Base-by-base conservation (phyloP, 768 basidiomycete species). In the Boletus vinaceobasis region DNA sequence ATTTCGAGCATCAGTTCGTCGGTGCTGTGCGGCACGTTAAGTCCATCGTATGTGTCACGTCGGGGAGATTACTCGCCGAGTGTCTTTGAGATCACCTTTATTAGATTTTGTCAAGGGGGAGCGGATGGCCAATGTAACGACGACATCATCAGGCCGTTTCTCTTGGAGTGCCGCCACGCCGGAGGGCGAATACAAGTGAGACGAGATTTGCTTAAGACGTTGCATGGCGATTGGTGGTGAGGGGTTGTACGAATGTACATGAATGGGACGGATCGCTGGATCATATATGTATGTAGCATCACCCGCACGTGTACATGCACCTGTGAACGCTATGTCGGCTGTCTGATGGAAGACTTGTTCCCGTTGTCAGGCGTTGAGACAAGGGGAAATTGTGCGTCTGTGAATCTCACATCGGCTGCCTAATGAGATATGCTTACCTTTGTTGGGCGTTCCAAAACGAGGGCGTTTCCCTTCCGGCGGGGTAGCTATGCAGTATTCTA, bases 1-100 rank as follows among this genome's bases (percentile, higher is more conserved):
- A 90, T 88, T 69, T 91, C 86, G 14, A 86, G 75, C 74, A 93
- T 78, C 48, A 91, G 75, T 60, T 93, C 90, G 56, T 93, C 90
- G 21, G 80, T 85, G 61, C 87, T 88, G 36, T 48, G 45, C 10
- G 48, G 50, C 14, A 53, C 14, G 45, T 66, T 61, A 32, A 68
- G 38, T 37, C 33, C 47, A 29, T 43, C 37, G 11, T 17, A 4
- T 19, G 19, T 15, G n/a, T 43, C 15, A 52, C 35, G 23, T 43
- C 35, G 5, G 27, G 33, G 52, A 35, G 15, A 44, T 39, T 55
- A 50, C 79, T 64, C 62, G 80, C 86, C 74, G 80, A 4, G 82
- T 83, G 65, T 92, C 89, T 70, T 82, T 88, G 72, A 81, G 72
- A 7, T 81, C 87, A 27, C 90, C 90, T 62, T 87, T 90, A 66